These are phyloP conservation scores for Argentina anserina DNA, from an alignment of 306 rosid species.

Conservation along the genomic window DNA sequence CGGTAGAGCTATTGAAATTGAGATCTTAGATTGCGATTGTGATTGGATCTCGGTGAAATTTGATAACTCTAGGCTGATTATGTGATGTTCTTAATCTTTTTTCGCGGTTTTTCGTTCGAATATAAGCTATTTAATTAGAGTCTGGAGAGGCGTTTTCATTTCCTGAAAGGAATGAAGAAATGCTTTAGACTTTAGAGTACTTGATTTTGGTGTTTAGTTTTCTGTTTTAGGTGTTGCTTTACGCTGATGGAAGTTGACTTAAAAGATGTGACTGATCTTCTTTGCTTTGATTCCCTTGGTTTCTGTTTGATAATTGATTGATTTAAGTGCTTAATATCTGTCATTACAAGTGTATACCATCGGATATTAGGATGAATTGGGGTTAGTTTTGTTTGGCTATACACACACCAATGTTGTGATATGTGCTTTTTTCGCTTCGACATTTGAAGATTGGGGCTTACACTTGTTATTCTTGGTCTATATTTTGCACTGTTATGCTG, in stretches of 20 bases:
- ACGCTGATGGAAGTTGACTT: neutral
- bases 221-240: conserved; percentile 9
- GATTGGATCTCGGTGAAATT: conserved; percentile 1
- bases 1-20: neutral
- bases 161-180: neutral
- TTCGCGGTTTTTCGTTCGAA: neutral
- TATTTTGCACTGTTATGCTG: neutral
- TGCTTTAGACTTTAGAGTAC: neutral
- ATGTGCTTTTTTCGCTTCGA: neutral
- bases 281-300: neutral
- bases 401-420: neutral
- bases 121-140: neutral
- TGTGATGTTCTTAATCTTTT: neutral
- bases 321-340: neutral
- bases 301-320: neutral
- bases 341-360: neutral
- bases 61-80: neutral
- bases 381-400: neutral
- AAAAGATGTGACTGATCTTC: neutral
- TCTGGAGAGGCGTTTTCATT: neutral
- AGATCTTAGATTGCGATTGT: neutral
- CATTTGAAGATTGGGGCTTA: neutral
- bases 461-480: neutral
- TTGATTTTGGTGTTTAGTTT: neutral
- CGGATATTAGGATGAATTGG: neutral